Evolutionary conservation across 1,139 yeast genomes (phyloP).

Genomic region (Yamadazyma friedrichii): DNA sequence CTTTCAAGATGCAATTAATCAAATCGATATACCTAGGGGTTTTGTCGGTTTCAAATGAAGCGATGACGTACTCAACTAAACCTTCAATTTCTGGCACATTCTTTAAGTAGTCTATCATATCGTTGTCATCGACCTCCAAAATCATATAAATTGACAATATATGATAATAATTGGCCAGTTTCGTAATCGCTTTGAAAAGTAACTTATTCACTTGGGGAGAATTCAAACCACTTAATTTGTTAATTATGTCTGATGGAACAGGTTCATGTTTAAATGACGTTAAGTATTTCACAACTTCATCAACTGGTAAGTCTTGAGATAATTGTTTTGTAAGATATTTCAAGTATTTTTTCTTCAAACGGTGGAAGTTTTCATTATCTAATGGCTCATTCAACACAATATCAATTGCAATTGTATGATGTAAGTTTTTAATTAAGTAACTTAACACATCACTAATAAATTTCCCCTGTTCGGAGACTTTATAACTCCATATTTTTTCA

Average conservation of each 20-base stretch:
- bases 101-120: conserved; percentile 15
- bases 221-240: conserved; percentile 7
- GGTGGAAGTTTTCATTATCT: background rate
- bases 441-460: background rate
- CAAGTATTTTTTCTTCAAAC: conserved; percentile 1
- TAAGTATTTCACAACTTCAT: background rate
- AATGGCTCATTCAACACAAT: background rate
- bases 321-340: background rate
- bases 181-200: conserved; percentile 8
- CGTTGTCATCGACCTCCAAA: conserved; percentile 6
- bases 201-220: background rate
- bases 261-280: background rate
- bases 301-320: background rate
- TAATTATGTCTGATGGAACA: conserved; percentile 2
- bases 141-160: conserved; percentile 9
- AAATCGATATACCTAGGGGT: conserved; percentile 5
- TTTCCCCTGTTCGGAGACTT: background rate
- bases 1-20: conserved; percentile 1
- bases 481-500: conserved; percentile 5
- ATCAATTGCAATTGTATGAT: background rate
- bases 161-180: conserved; percentile 5
- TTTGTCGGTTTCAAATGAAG: conserved; percentile 9
- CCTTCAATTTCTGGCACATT: conserved; percentile 9
- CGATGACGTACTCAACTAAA: conserved; percentile 2
- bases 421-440: background rate